Base-by-base conservation (phyloP, 257 asterid genomes). In the Asclepias syriaca region DNA sequence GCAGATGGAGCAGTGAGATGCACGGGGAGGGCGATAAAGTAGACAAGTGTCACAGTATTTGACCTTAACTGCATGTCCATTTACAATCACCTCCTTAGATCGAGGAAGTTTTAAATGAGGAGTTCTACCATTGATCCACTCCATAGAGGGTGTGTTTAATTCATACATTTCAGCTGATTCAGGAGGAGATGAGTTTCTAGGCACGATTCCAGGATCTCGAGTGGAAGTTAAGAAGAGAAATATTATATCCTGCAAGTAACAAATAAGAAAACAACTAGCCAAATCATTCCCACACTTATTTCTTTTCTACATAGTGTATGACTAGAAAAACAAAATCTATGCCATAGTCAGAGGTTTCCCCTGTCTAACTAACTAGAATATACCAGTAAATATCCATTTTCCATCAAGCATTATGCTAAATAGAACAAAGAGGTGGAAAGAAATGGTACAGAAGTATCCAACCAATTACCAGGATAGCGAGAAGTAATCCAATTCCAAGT, bases 1-100 rank as follows among this genome's bases (percentile, higher is more conserved):
- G 87, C 98, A 92, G 74, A 92, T 90, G 74, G 98, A 89, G 84
- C 98, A 92, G 82, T 92, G 98, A 73, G 98, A 92, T 21, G 96
- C 96, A 40, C 98, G 94, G 8, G 98, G 98, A 75, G 97, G 98
- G 18, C 98, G 94, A 78, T 92, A 92, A 74, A 92, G 97, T 77
- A 88, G 77, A 74, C 98, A 92, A 0, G 98, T 90, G 72, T 90
- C 95, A 57, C 98, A 92, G 69, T 82, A 92, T 80, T 92, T 92
- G 77, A 90, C 93, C 76, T 82, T 87, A 58, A 92, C 80, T 0
- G 88, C 78, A 80, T 87, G 92, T 24, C 94, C 98, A 75, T 92
- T 90, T 59, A 92, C 90, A 32, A 78, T 34, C 37, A 90, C 89
- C 55, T 92, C 96, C 78, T 88, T 90, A 6, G 91, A 84, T 69